Evolutionary conservation across 1,284 basidiomycete genomes (phyloP).

Genomic region (Entoloma clypeatum): DNA sequence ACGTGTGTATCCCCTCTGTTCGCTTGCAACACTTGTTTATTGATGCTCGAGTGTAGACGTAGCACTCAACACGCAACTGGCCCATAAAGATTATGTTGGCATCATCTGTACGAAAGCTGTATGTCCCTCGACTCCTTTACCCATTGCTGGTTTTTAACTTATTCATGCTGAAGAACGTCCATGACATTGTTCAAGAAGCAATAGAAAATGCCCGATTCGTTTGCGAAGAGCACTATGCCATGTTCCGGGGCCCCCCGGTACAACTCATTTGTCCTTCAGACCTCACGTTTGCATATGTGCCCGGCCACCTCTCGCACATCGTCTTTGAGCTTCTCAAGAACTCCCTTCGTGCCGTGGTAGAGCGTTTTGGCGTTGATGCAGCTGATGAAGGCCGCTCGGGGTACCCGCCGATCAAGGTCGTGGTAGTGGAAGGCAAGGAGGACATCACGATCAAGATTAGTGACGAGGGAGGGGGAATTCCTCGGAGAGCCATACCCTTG

Average conservation of each 20-base stretch:
- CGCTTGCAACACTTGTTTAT: conserved; percentile 9
- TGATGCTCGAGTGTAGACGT: conserved; percentile 55
- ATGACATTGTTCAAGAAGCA: conserved; percentile 96
- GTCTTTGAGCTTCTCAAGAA: conserved; percentile 99
- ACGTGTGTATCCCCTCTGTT: conserved; percentile 47
- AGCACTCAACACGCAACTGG: conserved; percentile 85
- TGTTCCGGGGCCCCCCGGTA: conserved; percentile 96
- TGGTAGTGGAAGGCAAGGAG: conserved; percentile 92
- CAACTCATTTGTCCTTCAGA: conserved; percentile 92
- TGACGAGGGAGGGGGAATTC: conserved; percentile 92
- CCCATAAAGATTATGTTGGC: conserved; percentile 91
- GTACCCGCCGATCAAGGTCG: conserved; percentile 94
- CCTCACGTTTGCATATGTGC: conserved; percentile 93
- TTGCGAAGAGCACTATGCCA: conserved; percentile 95
- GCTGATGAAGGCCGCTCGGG: conserved; percentile 74
- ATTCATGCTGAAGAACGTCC: conserved; percentile 62
- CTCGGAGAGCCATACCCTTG: conserved; percentile 87
- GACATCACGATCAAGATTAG: conserved; percentile 99
- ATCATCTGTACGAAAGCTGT: conserved; percentile 97
- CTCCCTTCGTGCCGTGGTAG: conserved; percentile 94
- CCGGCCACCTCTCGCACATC: conserved; percentile 94
- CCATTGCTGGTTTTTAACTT: conserved; percentile 5
- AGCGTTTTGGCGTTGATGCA: conserved; percentile 85
- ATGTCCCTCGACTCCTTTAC: conserved; percentile 26
- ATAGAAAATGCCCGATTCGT: conserved; percentile 99